A percentile compares a stretch with the other conserved stretches of the same genome.
phyloP scores from a whole-genome alignment of 192 early-diverging fungal genomes.

The Geranomyces michiganensis region DNA sequence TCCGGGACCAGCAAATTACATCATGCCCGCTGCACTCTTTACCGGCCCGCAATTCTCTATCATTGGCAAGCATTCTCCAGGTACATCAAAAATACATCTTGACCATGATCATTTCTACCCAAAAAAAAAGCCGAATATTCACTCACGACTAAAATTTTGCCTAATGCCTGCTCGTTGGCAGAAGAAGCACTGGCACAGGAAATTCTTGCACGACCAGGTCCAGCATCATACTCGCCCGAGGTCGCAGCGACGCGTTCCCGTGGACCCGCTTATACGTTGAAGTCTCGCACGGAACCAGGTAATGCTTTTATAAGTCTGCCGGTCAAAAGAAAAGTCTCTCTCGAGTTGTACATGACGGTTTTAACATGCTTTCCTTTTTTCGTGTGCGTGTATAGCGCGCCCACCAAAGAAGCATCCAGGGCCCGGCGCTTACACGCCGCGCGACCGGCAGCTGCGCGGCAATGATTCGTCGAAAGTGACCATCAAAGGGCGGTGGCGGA shows the following conservation, averaged over 20 bases:
- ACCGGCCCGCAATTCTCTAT: constrained; percentile 53
- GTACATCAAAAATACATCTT: too few relatives aligned
- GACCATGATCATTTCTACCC: too few relatives aligned
- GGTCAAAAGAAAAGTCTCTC: too few relatives aligned
- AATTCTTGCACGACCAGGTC: constrained; percentile 28
- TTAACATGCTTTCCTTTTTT: neutral
- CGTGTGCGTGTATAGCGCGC: neutral
- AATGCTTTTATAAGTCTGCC: too few relatives aligned
- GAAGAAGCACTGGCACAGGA: too few relatives aligned
- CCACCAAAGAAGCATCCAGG: constrained; percentile 33
- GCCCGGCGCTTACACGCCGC: constrained; percentile 51
- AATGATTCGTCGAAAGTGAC: constrained; percentile 53
- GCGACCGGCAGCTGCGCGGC: constrained; percentile 53
- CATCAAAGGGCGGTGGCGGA: constrained; percentile 43
- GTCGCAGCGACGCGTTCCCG: constrained; percentile 24
- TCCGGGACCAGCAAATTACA: constrained; percentile 61
- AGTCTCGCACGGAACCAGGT: neutral
- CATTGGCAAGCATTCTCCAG: constrained; percentile 7
- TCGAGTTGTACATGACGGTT: too few relatives aligned
- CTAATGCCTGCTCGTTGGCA: too few relatives aligned
- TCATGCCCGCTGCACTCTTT: constrained; percentile 50
- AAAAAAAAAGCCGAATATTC: neutral
- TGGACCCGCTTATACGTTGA: constrained; percentile 33
- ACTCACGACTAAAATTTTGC: neutral
- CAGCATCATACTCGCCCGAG: constrained; percentile 47